Evolutionary conservation across 805 yeast species (phyloP), one percentile per base, ranked within the genome.

Genomic region (Kuraishia piskuri): DNA sequence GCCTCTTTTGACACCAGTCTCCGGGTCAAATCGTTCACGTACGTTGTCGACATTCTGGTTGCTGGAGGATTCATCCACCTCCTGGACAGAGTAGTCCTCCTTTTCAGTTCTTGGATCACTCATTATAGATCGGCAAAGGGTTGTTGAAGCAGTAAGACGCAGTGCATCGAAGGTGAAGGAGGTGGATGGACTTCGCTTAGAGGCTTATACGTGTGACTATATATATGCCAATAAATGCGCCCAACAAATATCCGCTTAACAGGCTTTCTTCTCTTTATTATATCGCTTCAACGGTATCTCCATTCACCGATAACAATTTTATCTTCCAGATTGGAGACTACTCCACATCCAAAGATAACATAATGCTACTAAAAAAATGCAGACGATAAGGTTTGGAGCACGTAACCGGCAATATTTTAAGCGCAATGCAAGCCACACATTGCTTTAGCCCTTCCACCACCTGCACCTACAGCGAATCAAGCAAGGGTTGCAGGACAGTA

Each of bases 1-100:
- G 21, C 73, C 76, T 50, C 78, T 70, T 55, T 76, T 75, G 21
- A 50, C 52, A 22, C 52, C 52, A 3, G 52, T 50, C n/a, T 23
- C 40, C 5, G 52, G 51, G 25, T 49, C 52, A 24, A 40, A 50
- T 19, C 22, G 37, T 10, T 22, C 52, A 22, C 51, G 36, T 2
- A 49, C 26, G 6, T 49, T 31, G 17, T 31, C 40, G 3, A n/a
- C 40, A 31, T 31, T 31, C 40, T 31, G 40, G 40, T 31, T 31
- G 40, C 40, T 31, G 17, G 40, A 31, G 40, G 40, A 31, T n/a
- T 31, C 40, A 31, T 31, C 40, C 40, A 31, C 40, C 40, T 31
- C 40, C 40, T 31, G 40, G 17, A 31, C 40, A 5, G 17, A 12
- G 17, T 31, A 31, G 40, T 31, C 17, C 17, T 31, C 40, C 17